Evolutionary conservation across 495 filamentous ascomycete species (phyloP).

Genomic region (Aspergillus mulundensis): DNA sequence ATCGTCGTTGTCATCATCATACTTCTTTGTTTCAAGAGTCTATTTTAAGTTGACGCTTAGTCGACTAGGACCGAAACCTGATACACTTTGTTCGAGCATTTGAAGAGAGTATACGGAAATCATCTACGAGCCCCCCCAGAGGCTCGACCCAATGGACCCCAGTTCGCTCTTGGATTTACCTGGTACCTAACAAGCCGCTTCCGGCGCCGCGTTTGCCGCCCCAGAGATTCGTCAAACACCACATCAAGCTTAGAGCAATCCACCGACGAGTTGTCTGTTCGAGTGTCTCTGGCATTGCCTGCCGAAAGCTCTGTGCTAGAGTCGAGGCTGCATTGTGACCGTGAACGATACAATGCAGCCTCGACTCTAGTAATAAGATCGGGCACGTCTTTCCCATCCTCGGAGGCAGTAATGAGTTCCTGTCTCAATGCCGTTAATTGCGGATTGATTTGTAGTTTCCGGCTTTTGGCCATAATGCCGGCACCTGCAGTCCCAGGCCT

Average conservation of each 20-base stretch:
- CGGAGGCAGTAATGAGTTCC: slow-evolving; percentile 31
- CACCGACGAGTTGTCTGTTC: background rate
- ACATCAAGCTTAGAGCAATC: slow-evolving; percentile 49
- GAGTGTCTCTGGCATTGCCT: slow-evolving; percentile 10
- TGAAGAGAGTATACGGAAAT: background rate
- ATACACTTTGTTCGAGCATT: background rate
- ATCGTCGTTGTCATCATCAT: no score
- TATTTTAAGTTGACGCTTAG: no score
- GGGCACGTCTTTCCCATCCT: slow-evolving; percentile 31
- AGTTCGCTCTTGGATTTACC: slow-evolving; percentile 80
- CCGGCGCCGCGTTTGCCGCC: slow-evolving; percentile 53
- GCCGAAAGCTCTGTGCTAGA: no score
- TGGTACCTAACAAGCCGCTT: slow-evolving; percentile 78
- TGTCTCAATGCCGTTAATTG: slow-evolving; percentile 31
- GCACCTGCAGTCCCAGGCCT: slow-evolving; percentile 65
- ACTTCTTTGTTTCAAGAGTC: no score
- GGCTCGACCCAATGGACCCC: slow-evolving; percentile 85
- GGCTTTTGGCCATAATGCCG: slow-evolving; percentile 53
- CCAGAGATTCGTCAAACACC: slow-evolving; percentile 78
- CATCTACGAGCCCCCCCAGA: slow-evolving; percentile 13
- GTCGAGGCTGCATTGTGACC: no score
- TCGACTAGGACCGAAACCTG: no score
- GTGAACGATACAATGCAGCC: slow-evolving; percentile 42
- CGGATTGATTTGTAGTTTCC: slow-evolving; percentile 23
- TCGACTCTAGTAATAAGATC: slow-evolving; percentile 43